Evolutionary conservation across 2,329 filamentous ascomycete species (phyloP), one percentile per base, ranked within the genome.

Genomic region (Teratosphaeria epicoccoides): DNA sequence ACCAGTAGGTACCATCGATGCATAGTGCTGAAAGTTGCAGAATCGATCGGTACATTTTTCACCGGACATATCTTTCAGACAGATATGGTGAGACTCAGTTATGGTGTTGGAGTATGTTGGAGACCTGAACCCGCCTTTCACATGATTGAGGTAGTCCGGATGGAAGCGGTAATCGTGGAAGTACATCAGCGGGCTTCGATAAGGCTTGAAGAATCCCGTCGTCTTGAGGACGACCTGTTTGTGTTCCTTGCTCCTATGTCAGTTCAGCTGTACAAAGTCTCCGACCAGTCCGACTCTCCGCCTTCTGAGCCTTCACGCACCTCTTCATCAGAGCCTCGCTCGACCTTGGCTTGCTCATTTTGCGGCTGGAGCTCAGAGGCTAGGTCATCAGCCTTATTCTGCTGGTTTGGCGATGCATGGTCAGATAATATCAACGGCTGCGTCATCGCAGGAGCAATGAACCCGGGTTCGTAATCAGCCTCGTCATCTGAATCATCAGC

Each of bases 41-140:
- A 79, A 74, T 53, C 72, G 67, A 64, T 90, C 87, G 59, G 84
- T 83, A 77, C 93, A 97, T 59, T 76, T 73, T 55, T 82, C 81
- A 49, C 82, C 83, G 46, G 77, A 75, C 56, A 87, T 72, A 68
- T 95, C 87, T 62, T 81, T 84, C 33, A 82, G 84, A 69, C 93
- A 98, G 47, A 97, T 65, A 55, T 80, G 79, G 60, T 79, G 83
- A 55, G 81, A 76, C 23, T 83, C 76, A 66, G 96, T 83, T 70
- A 98, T 95, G 60, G 83, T 84, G 70, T 95, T 87, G 72, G 88
- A 96, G 72, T 91, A 97, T 43, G 90, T 97, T 73, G 94, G 77
- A 57, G 93, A 97, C 65, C 85, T 84, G 65, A 89, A 84, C 43
- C 91, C 91, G 56, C 84, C 85, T 51, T 80, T 67, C 52, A 95